Conservation (phyloP, 2,329 filamentous ascomycete species). For the Dactylella cylindrospora region DNA sequence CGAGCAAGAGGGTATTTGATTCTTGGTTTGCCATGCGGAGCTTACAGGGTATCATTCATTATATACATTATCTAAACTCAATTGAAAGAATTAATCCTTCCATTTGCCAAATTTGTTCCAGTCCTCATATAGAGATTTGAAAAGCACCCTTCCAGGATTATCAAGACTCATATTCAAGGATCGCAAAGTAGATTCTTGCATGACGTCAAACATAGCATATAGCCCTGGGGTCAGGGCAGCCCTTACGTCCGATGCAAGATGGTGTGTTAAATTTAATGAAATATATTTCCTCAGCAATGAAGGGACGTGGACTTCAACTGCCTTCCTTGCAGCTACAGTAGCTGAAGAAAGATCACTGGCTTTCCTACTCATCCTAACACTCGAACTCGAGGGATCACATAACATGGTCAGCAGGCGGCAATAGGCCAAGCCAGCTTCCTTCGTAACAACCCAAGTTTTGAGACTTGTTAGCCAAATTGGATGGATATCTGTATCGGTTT, state of each 20-base stretch:
- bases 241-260: slow-evolving; percentile 20
- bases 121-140: slow-evolving; percentile 40
- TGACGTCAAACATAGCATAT: slow-evolving; percentile 42
- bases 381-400: slow-evolving; percentile 38
- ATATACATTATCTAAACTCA: not conserved
- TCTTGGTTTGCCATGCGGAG: too few species aligned
- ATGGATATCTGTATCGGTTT: slow-evolving; percentile 21
- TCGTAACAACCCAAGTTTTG: slow-evolving; percentile 16
- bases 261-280: slow-evolving; percentile 21
- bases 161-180: slow-evolving; percentile 36
- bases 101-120: slow-evolving; percentile 42
- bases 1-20: too few species aligned
- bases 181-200: slow-evolving; percentile 24
- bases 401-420: slow-evolving; percentile 41
- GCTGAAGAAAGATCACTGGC: slow-evolving; percentile 34
- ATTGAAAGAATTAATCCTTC: slow-evolving; percentile 3
- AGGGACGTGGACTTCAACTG: slow-evolving; percentile 20
- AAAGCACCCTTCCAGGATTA: slow-evolving; percentile 27
- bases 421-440: slow-evolving; percentile 18
- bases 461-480: slow-evolving; percentile 27
- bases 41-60: too few species aligned
- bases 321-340: slow-evolving; percentile 28
- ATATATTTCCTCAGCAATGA: slow-evolving; percentile 31
- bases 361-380: slow-evolving; percentile 29
- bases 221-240: slow-evolving; percentile 26